phyloP scores from a whole-genome alignment of 192 early-diverging fungal genomes.

The Glomus cerebriforme region DNA sequence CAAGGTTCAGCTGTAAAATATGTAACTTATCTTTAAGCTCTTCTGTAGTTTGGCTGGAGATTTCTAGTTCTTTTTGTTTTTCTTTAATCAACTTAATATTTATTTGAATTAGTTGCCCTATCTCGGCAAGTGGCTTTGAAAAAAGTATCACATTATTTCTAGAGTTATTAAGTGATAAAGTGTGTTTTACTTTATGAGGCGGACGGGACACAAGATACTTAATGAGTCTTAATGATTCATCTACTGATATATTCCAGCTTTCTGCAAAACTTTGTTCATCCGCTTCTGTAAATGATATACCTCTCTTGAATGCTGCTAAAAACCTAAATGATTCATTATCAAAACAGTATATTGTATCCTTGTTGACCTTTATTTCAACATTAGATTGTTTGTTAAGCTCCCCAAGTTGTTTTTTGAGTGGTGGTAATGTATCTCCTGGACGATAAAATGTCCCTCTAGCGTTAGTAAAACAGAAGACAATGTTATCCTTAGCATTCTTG shows the following conservation, averaged over 20 bases:
- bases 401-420: slow-evolving; percentile 21
- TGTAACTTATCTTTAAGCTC: slow-evolving; percentile 30
- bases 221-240: slow-evolving; percentile 34
- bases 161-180: slow-evolving; percentile 36
- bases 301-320: slow-evolving; percentile 33
- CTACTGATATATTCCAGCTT: slow-evolving; percentile 36
- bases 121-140: slow-evolving; percentile 35
- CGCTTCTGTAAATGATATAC: slow-evolving; percentile 21
- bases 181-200: slow-evolving; percentile 35
- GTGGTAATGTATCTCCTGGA: slow-evolving; percentile 36
- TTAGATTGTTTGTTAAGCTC: slow-evolving; percentile 23
- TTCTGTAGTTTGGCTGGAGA: slow-evolving; percentile 16
- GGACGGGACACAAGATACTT: slow-evolving; percentile 12
- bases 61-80: slow-evolving; percentile 30
- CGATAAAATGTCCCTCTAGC: slow-evolving; percentile 33
- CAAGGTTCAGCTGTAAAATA: slow-evolving; percentile 29
- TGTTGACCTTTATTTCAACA: slow-evolving; percentile 14
- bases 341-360: slow-evolving; percentile 34
- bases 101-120: slow-evolving; percentile 32
- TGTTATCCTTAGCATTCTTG: slow-evolving; percentile 36
- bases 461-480: slow-evolving; percentile 41
- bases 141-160: slow-evolving; percentile 30
- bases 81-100: slow-evolving; percentile 30
- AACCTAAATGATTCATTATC: too few species aligned
- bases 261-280: slow-evolving; percentile 29